Evolutionary conservation across 2,329 filamentous ascomycete species (phyloP).

Genomic region (Juglanconis juglandina): DNA sequence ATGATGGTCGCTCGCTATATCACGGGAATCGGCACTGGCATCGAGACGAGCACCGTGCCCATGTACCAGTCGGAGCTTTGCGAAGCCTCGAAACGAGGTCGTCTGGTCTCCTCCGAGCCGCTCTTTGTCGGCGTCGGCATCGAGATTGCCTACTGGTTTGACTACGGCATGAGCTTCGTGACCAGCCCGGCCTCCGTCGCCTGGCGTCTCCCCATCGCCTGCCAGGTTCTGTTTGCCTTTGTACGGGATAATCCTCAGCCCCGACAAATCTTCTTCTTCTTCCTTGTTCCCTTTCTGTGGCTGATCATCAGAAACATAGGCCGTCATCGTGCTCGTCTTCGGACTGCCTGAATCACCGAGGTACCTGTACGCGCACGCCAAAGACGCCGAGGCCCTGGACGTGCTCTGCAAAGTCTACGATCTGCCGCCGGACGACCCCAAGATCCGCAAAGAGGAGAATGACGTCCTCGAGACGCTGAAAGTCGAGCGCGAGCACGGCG

Average conservation of each 20-base stretch:
- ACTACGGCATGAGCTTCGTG: slow-evolving; percentile 29
- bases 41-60: slow-evolving; percentile 33
- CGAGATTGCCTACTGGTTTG: slow-evolving; percentile 29
- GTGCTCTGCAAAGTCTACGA: slow-evolving; percentile 37
- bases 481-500: slow-evolving; percentile 22
- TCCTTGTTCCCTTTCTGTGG: neutral
- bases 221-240: slow-evolving; percentile 30
- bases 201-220: slow-evolving; percentile 30
- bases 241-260: neutral
- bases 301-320: neutral
- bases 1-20: slow-evolving; percentile 39
- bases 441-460: slow-evolving; percentile 38
- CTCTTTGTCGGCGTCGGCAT: slow-evolving; percentile 26
- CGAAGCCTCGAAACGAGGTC: slow-evolving; percentile 38
- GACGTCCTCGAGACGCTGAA: slow-evolving; percentile 31
- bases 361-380: slow-evolving; percentile 26
- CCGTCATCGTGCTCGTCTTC: slow-evolving; percentile 26
- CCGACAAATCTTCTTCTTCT: neutral
- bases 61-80: slow-evolving; percentile 44
- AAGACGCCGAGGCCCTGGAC: slow-evolving; percentile 27
- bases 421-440: slow-evolving; percentile 33
- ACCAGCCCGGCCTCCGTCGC: slow-evolving; percentile 22
- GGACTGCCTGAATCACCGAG: slow-evolving; percentile 27
- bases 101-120: slow-evolving; percentile 38
- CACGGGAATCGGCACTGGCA: slow-evolving; percentile 26